Evolutionary conservation across 768 basidiomycete species (phyloP).

Genomic region (Mycena albidolilacea): DNA sequence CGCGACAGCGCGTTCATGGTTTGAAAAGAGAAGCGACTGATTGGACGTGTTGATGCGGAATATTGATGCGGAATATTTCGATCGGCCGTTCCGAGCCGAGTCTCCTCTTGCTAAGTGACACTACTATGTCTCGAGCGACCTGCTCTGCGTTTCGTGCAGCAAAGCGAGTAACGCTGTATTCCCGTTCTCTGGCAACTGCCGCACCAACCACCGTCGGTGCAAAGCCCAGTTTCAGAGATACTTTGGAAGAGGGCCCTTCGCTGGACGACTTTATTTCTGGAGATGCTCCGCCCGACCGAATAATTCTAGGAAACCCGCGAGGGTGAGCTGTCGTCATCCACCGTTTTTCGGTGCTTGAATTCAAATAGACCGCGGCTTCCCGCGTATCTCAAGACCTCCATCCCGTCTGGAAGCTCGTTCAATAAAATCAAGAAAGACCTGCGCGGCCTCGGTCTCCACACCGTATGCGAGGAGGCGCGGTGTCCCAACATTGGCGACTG

Average conservation of each 20-base stretch:
- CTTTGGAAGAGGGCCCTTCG: slow-evolving; percentile 76
- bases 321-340: slow-evolving; percentile 59
- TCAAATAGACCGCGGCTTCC: slow-evolving; percentile 84
- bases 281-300: slow-evolving; percentile 63
- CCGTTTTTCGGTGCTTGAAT: neutral
- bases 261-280: slow-evolving; percentile 88
- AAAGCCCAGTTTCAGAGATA: slow-evolving; percentile 64
- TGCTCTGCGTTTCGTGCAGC: slow-evolving; percentile 30
- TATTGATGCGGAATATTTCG: neutral
- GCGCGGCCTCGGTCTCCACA: slow-evolving; percentile 91
- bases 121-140: slow-evolving; percentile 24
- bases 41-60: slow-evolving; percentile 10
- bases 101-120: neutral
- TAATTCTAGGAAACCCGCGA: slow-evolving; percentile 80
- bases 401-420: slow-evolving; percentile 91
- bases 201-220: slow-evolving; percentile 51
- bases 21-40: slow-evolving; percentile 28
- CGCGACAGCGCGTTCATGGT: slow-evolving; percentile 88
- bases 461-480: slow-evolving; percentile 98
- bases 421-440: slow-evolving; percentile 96
- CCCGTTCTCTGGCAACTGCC: slow-evolving; percentile 64
- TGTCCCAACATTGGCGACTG: slow-evolving; percentile 99
- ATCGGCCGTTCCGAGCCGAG: slow-evolving; percentile 14
- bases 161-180: slow-evolving; percentile 42
- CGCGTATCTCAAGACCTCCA: slow-evolving; percentile 89